Evolutionary conservation across 768 basidiomycete genomes (phyloP).

Genomic region (Boletus sp.): DNA sequence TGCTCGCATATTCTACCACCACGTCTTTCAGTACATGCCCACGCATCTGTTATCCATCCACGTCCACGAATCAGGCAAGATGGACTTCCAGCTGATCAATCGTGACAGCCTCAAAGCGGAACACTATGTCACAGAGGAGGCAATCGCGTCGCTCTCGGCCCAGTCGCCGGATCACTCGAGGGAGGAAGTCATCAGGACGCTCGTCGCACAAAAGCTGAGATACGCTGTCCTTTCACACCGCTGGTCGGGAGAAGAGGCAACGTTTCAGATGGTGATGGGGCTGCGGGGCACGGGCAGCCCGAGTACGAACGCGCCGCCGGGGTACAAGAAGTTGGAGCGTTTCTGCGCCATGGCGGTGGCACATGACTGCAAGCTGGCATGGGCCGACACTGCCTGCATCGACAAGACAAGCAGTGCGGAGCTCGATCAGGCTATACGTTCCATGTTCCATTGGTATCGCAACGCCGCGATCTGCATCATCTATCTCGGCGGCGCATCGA

Average conservation of each 20-base stretch:
- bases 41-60: neutral
- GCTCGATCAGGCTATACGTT: constrained; percentile 5
- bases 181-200: neutral
- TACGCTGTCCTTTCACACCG: neutral
- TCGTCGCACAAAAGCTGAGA: neutral
- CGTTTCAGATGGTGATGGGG: neutral
- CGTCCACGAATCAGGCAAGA: neutral
- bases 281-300: neutral
- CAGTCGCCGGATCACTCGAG: neutral
- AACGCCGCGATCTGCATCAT: neutral
- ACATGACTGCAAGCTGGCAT: constrained; percentile 5
- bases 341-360: neutral
- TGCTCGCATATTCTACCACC: neutral
- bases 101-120: neutral
- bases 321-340: neutral
- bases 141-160: neutral
- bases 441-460: constrained; percentile 5
- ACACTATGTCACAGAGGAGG: neutral
- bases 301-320: neutral
- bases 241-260: neutral
- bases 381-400: constrained; percentile 23
- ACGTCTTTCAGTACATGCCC: neutral
- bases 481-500: neutral
- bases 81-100: neutral
- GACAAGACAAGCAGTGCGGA: constrained; percentile 2